Percentiles rank a stretch among this genome's conserved stretches.
phyloP scores from a whole-genome alignment of 768 basidiomycete genomes.

The Lactarius psammicola region DNA sequence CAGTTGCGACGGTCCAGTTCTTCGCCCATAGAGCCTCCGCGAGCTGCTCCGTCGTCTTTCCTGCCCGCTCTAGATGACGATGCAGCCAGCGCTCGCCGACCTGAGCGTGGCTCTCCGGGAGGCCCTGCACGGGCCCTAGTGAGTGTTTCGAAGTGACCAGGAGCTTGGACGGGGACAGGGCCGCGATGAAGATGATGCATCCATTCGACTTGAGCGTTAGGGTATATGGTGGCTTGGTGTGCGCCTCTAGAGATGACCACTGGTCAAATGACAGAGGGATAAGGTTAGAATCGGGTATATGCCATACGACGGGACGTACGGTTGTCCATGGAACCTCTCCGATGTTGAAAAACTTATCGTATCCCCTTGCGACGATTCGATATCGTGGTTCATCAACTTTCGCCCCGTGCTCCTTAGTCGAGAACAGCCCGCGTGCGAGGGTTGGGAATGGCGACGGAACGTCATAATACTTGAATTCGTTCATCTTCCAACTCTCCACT shows the following conservation, averaged over 20 bases:
- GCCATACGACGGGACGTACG: constrained; percentile 48
- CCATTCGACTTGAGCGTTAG: constrained; percentile 94
- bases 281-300: no score
- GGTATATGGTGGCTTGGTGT: constrained; percentile 76
- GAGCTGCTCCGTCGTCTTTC: constrained; percentile 69
- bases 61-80: constrained; percentile 57
- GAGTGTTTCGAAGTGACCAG: constrained; percentile 93
- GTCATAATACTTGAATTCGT: constrained; percentile 91
- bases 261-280: constrained; percentile 33
- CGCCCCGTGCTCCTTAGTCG: constrained; percentile 44
- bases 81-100: constrained; percentile 83
- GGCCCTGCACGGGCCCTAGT: constrained; percentile 54
- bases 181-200: constrained; percentile 93
- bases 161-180: constrained; percentile 70
- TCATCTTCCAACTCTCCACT: constrained; percentile 94
- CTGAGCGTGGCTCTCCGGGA: constrained; percentile 65
- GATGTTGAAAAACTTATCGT: constrained; percentile 99
- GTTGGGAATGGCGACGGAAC: constrained; percentile 92
- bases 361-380: constrained; percentile 83
- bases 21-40: constrained; percentile 74
- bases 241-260: constrained; percentile 71
- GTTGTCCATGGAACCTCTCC: constrained; percentile 95
- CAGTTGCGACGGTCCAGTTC: constrained; percentile 87
- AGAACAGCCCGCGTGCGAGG: constrained; percentile 90
- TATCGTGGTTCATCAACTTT: constrained; percentile 39